phyloP scores from a whole-genome alignment of 495 filamentous ascomycete genomes.

The Lichenothelia convexa region DNA sequence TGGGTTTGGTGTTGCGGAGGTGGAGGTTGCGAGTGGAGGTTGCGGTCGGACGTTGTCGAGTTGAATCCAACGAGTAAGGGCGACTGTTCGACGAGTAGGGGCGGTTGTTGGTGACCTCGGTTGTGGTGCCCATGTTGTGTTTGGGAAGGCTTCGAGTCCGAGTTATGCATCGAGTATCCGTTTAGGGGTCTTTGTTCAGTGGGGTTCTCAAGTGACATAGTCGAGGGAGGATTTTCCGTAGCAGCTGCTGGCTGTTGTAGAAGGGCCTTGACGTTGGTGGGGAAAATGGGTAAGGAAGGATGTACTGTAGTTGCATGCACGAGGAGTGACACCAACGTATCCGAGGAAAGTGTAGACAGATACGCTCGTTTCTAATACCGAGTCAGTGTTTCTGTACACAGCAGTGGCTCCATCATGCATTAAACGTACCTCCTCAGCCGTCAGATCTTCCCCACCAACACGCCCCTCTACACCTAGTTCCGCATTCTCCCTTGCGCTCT shows the following conservation, averaged over 20 bases:
- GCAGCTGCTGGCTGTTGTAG: neutral
- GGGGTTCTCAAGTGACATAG: no score
- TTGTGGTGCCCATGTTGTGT: neutral
- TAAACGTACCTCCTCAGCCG: slow-evolving; percentile 11
- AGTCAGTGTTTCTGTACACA: no score
- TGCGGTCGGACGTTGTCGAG: no score
- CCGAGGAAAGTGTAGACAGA: slow-evolving; percentile 24
- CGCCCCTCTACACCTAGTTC: slow-evolving; percentile 6
- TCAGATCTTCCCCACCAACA: slow-evolving; percentile 27
- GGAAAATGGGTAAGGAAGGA: slow-evolving; percentile 24
- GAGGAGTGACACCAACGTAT: slow-evolving; percentile 28
- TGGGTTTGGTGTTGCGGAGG: neutral
- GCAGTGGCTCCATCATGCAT: no score
- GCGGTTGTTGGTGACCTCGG: neutral
- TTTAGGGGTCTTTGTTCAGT: no score
- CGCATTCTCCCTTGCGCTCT: slow-evolving; percentile 9
- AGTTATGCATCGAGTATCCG: no score
- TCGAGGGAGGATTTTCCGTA: slow-evolving; percentile 4
- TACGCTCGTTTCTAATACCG: slow-evolving; percentile 27
- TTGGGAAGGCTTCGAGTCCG: neutral
- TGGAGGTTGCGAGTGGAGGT: neutral
- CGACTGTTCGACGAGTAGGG: neutral
- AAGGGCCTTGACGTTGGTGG: no score
- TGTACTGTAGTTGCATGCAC: slow-evolving; percentile 24
- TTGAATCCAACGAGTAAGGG: no score